Evolutionary conservation across 2,329 filamentous ascomycete species (phyloP), one percentile per base, ranked within the genome.

Genomic region (Verticillium longisporum): DNA sequence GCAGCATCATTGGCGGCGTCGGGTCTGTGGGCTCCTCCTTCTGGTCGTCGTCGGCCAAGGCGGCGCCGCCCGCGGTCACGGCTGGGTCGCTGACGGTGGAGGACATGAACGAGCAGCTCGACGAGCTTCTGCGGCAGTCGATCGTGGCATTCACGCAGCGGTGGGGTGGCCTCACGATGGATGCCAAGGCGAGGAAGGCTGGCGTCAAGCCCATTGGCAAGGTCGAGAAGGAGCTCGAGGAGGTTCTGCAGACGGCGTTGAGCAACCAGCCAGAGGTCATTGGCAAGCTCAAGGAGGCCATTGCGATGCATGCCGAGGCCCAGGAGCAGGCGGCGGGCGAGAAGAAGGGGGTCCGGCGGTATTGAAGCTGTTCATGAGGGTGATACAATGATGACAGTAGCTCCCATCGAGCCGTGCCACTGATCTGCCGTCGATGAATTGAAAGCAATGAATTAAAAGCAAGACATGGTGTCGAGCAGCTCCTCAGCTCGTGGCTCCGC

Each of bases 71-170:
- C 63, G 31, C 70, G 72, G 71, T 71, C 10, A 66, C 63, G 55
- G 62, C 60, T 58, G 64, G 60, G 55, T 61, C 45, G 6, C 62
- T 78, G 59, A 78, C 77, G 4, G 76, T 79, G 1, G 78, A 87
- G 61, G 85, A 88, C 66, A 86, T 86, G 67, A 83, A 83, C 64
- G 86, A 88, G 72, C 85, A 87, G 70, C 71, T 88, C 60, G 86
- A 88, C 64, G 85, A 86, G 66, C 71, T 87, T 62, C 73, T 88
- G 32, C 77, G 86, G 58, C 83, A 86, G 70, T 83, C 81, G 57
- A 88, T 88, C 60, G 85, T 83, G 50, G 80, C 79, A 1, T 88
- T 88, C 63, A 87, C 86, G 15, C 83, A 83, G 69, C 77, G 83
- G 41, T 88, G 85, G 81, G 81, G 80, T 3, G 74, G 74, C 3